These are phyloP conservation scores for Aspergillus kassunensis DNA, from an alignment of 495 filamentous ascomycete genomes.

Conservation along the genomic window DNA sequence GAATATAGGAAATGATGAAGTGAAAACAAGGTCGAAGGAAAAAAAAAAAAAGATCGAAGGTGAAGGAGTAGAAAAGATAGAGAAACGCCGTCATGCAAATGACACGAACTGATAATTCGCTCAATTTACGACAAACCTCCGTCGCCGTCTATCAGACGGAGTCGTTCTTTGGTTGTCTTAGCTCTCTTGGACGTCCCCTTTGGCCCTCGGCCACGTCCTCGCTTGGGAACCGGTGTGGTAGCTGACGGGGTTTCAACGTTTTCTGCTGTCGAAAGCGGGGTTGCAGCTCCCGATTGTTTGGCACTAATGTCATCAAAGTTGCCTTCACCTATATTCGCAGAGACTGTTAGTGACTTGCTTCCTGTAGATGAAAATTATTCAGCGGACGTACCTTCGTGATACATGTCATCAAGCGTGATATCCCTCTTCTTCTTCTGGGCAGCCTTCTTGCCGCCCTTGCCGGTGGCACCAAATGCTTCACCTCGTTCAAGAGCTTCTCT, in stretches of 20 bases:
- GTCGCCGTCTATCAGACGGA: conserved; percentile 82
- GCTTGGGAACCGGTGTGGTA: conserved; percentile 50
- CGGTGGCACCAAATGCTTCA: conserved; percentile 44
- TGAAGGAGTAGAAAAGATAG: conserved; percentile 1
- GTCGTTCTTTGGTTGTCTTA: conserved; percentile 83
- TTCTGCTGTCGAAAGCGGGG: conserved; percentile 60
- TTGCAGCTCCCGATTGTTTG: conserved; percentile 79
- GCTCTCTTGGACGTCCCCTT: conserved; percentile 73
- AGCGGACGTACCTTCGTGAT: conserved; percentile 81
- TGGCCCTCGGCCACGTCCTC: conserved; percentile 45
- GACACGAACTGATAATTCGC: conserved; percentile 18
- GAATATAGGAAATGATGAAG: conserved; percentile 10
- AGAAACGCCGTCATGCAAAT: conserved; percentile 32
- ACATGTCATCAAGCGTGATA: conserved; percentile 91
- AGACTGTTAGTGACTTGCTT: neutral
- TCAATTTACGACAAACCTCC: conserved; percentile 36
- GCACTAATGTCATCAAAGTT: conserved; percentile 81
- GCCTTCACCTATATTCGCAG: conserved; percentile 68
- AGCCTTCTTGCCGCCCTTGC: conserved; percentile 54
- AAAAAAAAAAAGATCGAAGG: conserved; percentile 4
- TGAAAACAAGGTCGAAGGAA: conserved; percentile 15
- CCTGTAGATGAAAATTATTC: neutral
- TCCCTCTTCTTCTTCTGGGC: conserved; percentile 64
- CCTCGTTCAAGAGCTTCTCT: conserved; percentile 66
- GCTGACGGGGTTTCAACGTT: conserved; percentile 39